Evolutionary conservation across 1,284 basidiomycete genomes (phyloP).

Genomic region (Rhizopogon parksii): DNA sequence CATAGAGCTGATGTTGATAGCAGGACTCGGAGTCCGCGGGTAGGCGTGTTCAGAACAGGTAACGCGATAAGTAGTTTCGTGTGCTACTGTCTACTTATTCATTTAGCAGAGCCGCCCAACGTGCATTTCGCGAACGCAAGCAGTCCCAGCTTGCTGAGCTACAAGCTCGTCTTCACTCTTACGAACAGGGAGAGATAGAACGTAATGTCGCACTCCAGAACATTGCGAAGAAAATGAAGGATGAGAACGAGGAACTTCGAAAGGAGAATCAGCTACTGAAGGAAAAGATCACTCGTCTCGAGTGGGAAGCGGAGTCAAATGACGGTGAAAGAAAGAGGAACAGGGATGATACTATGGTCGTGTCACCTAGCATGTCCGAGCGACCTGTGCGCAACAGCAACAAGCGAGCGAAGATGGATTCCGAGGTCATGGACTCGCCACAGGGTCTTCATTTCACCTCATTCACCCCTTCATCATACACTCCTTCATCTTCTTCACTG

Average conservation of each 20-base stretch:
- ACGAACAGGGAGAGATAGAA: slow-evolving; percentile 87
- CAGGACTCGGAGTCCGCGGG: slow-evolving; percentile 50
- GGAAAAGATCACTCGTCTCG: slow-evolving; percentile 50
- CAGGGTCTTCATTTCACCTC: slow-evolving; percentile 28
- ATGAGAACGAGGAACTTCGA: slow-evolving; percentile 75
- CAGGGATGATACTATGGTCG: slow-evolving; percentile 40
- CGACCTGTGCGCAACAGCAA: slow-evolving; percentile 29
- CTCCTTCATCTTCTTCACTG: slow-evolving; percentile 16
- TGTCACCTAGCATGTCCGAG: slow-evolving; percentile 24
- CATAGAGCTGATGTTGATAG: background rate
- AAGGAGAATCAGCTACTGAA: slow-evolving; percentile 56
- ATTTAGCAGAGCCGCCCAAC: slow-evolving; percentile 69
- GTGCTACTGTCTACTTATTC: slow-evolving; percentile 7
- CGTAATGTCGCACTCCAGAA: slow-evolving; percentile 82
- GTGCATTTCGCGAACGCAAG: slow-evolving; percentile 86
- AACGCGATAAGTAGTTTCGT: slow-evolving; percentile 13
- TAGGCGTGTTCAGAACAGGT: slow-evolving; percentile 74
- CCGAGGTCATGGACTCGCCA: slow-evolving; percentile 26
- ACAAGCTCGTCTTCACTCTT: slow-evolving; percentile 79
- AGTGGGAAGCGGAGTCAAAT: slow-evolving; percentile 34
- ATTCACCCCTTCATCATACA: slow-evolving; percentile 18
- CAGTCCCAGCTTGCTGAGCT: slow-evolving; percentile 87
- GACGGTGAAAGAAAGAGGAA: slow-evolving; percentile 48
- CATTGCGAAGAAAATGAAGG: slow-evolving; percentile 80
- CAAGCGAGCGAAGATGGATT: slow-evolving; percentile 39